Conservation (phyloP, 1,139 yeast species). For the Lodderomyces orthopsilosis region DNA sequence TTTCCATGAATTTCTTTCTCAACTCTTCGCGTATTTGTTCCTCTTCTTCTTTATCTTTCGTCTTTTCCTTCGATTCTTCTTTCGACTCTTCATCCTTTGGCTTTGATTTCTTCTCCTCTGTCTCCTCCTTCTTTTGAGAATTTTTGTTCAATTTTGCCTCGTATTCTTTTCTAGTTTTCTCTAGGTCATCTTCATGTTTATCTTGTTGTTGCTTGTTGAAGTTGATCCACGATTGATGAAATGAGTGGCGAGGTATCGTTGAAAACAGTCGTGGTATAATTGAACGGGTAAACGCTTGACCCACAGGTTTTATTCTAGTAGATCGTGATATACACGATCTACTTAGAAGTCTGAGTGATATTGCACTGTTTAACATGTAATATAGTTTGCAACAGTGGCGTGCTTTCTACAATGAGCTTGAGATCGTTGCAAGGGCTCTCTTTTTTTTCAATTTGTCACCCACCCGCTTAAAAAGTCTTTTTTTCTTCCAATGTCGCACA, state of each 20-base stretch:
- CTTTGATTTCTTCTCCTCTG: conserved; percentile 9
- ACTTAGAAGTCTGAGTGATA: conserved; percentile 5
- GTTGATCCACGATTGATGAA: conserved; percentile 6
- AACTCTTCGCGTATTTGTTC: conserved; percentile 29
- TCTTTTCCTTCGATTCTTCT: conserved; percentile 11
- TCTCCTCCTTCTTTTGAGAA: conserved; percentile 10
- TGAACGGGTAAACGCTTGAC: not conserved
- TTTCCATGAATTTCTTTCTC: conserved; percentile 29
- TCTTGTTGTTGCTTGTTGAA: conserved; percentile 8
- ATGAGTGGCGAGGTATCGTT: conserved; percentile 3
- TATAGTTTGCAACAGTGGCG: not conserved
- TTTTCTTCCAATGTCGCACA: too few species aligned
- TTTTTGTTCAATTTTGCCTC: conserved; percentile 12
- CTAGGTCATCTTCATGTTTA: conserved; percentile 10
- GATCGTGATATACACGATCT: conserved; percentile 1
- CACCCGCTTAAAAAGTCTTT: too few species aligned
- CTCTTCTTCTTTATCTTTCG: conserved; percentile 23
- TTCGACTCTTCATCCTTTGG: conserved; percentile 20
- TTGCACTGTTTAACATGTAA: conserved; percentile 1
- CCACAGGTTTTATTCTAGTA: not conserved
- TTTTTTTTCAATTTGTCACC: not conserved
- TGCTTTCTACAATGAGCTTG: not conserved
- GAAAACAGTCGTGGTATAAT: conserved; percentile 4
- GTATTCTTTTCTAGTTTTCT: conserved; percentile 8
- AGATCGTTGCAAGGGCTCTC: not conserved